These are phyloP conservation scores for Mesostigma viride DNA, from an alignment of 139 green algal species.

Conservation along the genomic window DNA sequence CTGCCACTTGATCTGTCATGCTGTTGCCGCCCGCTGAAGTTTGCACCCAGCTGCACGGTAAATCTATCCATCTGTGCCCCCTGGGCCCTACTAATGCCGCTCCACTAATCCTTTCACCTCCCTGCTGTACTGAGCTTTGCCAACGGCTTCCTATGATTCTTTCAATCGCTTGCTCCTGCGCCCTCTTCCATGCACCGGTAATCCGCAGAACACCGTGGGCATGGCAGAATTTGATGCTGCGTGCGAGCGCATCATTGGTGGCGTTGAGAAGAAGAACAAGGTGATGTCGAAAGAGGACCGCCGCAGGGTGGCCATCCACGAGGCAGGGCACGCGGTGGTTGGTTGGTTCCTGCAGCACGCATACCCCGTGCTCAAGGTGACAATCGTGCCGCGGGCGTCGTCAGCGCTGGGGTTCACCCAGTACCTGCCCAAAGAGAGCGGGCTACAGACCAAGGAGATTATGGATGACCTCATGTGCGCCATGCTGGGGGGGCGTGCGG, in stretches of 20 bases:
- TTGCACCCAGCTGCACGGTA: no score
- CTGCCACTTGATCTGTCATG: no score
- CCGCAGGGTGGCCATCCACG: conserved; percentile 85
- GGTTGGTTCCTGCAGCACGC: conserved; percentile 90
- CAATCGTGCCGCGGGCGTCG: conserved; percentile 87
- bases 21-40: no score
- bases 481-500: conserved; percentile 76
- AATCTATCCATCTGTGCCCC: no score
- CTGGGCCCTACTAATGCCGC: no score
- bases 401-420: conserved; percentile 90
- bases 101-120: no score
- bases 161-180: no score
- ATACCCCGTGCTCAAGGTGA: conserved; percentile 94
- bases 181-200: conserved; percentile 72
- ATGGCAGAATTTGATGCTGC: conserved; percentile 85
- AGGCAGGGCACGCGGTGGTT: conserved; percentile 77
- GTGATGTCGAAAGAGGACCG: conserved; percentile 76
- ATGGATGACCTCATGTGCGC: conserved; percentile 74
- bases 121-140: no score
- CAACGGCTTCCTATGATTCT: no score
- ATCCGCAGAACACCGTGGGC: conserved; percentile 34
- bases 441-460: conserved; percentile 81
- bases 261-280: conserved; percentile 97
- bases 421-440: conserved; percentile 93
- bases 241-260: conserved; percentile 94